These are phyloP conservation scores for Psidium guajava DNA, from an alignment of 345 rosid genomes.

Conservation along the genomic window DNA sequence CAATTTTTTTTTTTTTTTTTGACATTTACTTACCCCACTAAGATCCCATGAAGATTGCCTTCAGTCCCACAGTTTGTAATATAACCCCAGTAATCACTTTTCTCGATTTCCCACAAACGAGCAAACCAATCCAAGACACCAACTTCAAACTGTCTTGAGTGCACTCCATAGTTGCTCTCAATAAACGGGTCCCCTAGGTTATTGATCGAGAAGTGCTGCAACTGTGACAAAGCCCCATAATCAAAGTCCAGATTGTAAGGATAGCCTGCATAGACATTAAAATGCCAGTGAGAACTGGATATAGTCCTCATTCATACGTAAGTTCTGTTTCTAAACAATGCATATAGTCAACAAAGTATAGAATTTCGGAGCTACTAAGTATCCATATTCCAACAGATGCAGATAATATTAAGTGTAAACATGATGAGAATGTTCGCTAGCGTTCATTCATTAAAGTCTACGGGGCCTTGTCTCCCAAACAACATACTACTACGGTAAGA, in stretches of 20 bases:
- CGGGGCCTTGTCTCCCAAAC: neutral
- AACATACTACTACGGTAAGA: neutral
- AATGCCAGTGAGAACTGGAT: neutral
- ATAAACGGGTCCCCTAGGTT: slow-evolving; percentile 98
- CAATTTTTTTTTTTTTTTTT: neutral
- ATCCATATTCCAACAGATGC: neutral
- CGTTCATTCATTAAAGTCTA: neutral
- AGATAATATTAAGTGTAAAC: neutral
- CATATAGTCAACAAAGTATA: neutral
- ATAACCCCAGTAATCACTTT: slow-evolving; percentile 93
- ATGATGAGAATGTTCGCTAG: neutral
- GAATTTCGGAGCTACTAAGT: neutral
- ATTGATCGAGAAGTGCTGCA: slow-evolving; percentile 95
- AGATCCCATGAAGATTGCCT: slow-evolving; percentile 98
- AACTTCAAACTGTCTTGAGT: slow-evolving; percentile 95
- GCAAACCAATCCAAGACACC: slow-evolving; percentile 99
- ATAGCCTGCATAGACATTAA: slow-evolving; percentile 47
- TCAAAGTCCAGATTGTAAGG: slow-evolving; percentile 95
- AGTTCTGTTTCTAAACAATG: neutral
- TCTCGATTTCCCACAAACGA: slow-evolving; percentile 95
- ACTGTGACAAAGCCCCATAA: slow-evolving; percentile 83
- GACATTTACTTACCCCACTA: slow-evolving; percentile 60
- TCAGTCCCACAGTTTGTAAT: slow-evolving; percentile 98
- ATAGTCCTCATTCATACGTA: neutral
- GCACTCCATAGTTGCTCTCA: slow-evolving; percentile 96